A percentile compares a stretch with the other conserved stretches of the same genome.
phyloP scores from a whole-genome alignment of 1,139 yeast genomes.

The Yamadazyma atlantica region DNA sequence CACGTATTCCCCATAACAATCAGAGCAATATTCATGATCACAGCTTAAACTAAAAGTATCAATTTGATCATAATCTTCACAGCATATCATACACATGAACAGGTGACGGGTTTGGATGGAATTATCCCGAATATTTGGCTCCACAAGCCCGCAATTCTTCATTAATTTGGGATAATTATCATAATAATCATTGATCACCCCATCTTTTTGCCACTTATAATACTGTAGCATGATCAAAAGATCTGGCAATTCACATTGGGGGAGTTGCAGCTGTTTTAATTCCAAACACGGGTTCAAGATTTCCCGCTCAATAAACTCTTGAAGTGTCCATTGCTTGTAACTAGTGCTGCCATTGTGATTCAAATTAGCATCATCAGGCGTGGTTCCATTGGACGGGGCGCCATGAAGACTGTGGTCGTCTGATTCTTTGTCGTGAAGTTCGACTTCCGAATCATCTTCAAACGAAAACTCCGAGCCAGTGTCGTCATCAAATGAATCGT shows the following conservation, averaged over 20 bases:
- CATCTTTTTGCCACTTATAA: slow-evolving; percentile 75
- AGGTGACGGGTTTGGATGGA: slow-evolving; percentile 20
- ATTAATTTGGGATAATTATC: slow-evolving; percentile 49
- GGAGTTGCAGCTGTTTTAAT: slow-evolving; percentile 26
- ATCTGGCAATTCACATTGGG: slow-evolving; percentile 38
- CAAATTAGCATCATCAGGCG: slow-evolving; percentile 3
- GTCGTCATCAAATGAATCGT: slow-evolving; percentile 21
- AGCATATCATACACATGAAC: slow-evolving; percentile 68
- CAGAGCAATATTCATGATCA: slow-evolving; percentile 65
- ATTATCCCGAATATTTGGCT: slow-evolving; percentile 12
- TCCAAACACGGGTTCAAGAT: slow-evolving; percentile 20
- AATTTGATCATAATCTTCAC: slow-evolving; percentile 47
- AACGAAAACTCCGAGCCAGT: slow-evolving; percentile 13
- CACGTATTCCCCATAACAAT: slow-evolving; percentile 66
- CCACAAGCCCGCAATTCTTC: slow-evolving; percentile 47
- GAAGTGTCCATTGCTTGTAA: slow-evolving; percentile 30
- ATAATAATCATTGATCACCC: slow-evolving; percentile 65
- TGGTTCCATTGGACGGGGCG: background rate
- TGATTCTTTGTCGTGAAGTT: background rate
- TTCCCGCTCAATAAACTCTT: slow-evolving; percentile 22
- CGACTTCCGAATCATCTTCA: slow-evolving; percentile 17
- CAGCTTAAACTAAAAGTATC: slow-evolving; percentile 60
- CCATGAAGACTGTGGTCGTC: background rate
- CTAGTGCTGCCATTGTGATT: slow-evolving; percentile 2
- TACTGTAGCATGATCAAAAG: slow-evolving; percentile 54